Evolutionary conservation across 495 filamentous ascomycete genomes (phyloP), one percentile per base, ranked within the genome.

Genomic region (Penicillium cataractarum): DNA sequence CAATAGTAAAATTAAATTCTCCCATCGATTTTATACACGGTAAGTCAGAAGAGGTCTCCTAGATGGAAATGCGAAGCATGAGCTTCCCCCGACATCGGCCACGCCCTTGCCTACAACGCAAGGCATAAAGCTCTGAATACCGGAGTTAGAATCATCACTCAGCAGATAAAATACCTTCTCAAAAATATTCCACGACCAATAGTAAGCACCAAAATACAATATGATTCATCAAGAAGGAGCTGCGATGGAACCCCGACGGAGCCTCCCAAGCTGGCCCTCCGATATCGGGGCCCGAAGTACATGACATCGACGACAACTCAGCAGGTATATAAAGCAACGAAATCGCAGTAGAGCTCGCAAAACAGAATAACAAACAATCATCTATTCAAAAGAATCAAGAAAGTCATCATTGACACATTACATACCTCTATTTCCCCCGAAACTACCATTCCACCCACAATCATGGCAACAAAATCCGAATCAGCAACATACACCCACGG

Each of bases 401-500:
- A 13, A 22, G 2, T 6, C 42, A 24, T 22, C 10, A 17, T 39
- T 15, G 5, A 4, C 35, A 17, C 42, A n/a, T 6, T 2, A 4
- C 17, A 31, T 2, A 17, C 9, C 26, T n/a, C 13, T 3, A 29
- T 10, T 27, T 29, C 24, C 6, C 15, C 21, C n/a, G 7, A 31
- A 3, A 4, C 7, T 13, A 21, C 13, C 19, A 19, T 8, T 3
- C 40, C 42, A 7, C 17, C 1, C 51, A 57, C 6, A 58, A 58
- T 21, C 19, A 35, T 69, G 61, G 33, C 61, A 12, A 0, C 29
- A 60, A 66, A 68, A 58, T 56, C 57, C 46, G 72, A 77, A 71
- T 65, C 70, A 55, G 77, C 77, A 49, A 68, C 65, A 10, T 86
- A 86, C 69, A 75, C 82, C 2, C 80, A 81, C 50, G 83, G 82